phyloP scores from a whole-genome alignment of 352 stramenopile species.

The Pythium rishiriense region DNA sequence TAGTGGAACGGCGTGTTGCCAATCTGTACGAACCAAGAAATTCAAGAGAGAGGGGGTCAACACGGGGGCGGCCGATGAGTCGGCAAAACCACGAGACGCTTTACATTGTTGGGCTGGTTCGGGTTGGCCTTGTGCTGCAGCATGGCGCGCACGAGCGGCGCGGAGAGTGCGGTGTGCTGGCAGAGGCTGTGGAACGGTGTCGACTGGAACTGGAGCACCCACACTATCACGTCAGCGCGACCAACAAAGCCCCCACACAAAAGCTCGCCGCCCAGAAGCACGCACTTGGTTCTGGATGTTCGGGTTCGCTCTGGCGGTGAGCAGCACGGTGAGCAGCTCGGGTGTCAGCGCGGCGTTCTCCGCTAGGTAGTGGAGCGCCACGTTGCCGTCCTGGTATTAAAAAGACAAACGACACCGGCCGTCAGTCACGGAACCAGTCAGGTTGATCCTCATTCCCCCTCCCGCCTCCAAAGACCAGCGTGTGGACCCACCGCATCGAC shows the following conservation, averaged over 20 bases:
- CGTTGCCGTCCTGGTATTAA: slow-evolving; percentile 53
- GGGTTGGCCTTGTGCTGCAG: slow-evolving; percentile 66
- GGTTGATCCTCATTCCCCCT: too few relatives aligned
- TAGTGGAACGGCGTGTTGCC: slow-evolving; percentile 74
- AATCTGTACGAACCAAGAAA: slow-evolving; percentile 41
- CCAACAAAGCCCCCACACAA: too few relatives aligned
- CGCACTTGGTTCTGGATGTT: slow-evolving; percentile 74
- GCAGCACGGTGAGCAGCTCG: slow-evolving; percentile 37
- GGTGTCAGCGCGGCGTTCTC: slow-evolving; percentile 50
- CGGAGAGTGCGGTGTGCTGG: slow-evolving; percentile 55
- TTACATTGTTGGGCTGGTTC: slow-evolving; percentile 76
- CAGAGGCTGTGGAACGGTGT: slow-evolving; percentile 75
- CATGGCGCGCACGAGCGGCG: slow-evolving; percentile 43
- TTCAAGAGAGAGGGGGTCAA: background rate
- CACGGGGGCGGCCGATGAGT: background rate
- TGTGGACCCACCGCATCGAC: slow-evolving; percentile 47
- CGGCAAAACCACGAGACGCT: background rate
- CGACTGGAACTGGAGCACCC: slow-evolving; percentile 80
- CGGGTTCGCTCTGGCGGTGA: slow-evolving; percentile 43
- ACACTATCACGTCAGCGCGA: too few relatives aligned
- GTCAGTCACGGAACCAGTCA: background rate
- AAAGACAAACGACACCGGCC: background rate
- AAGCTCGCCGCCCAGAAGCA: too few relatives aligned
- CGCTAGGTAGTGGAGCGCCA: slow-evolving; percentile 58
- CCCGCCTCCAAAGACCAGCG: too few relatives aligned